phyloP scores from a whole-genome alignment of 768 basidiomycete species.

The Chlorophyllum brunneum region DNA sequence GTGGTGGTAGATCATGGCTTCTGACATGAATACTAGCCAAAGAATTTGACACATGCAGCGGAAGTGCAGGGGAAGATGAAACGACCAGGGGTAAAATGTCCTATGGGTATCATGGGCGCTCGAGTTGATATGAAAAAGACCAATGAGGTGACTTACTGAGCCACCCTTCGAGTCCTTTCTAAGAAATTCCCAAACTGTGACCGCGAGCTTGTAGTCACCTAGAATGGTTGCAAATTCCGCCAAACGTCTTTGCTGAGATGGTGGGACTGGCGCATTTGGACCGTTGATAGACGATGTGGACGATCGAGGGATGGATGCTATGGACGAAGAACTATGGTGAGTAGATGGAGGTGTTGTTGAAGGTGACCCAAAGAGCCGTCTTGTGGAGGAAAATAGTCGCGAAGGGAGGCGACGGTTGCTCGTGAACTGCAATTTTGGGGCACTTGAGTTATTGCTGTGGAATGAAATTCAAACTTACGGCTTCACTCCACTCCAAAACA shows the following conservation, averaged over 20 bases:
- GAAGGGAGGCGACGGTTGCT: slow-evolving; percentile 76
- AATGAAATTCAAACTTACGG: slow-evolving; percentile 34
- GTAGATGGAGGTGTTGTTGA: slow-evolving; percentile 42
- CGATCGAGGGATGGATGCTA: slow-evolving; percentile 34
- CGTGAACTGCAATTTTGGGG: slow-evolving; percentile 10
- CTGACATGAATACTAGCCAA: slow-evolving; percentile 44
- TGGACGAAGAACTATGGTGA: slow-evolving; percentile 37
- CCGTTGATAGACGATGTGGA: slow-evolving; percentile 28
- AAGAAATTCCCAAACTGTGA: slow-evolving; percentile 78
- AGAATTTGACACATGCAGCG: slow-evolving; percentile 59
- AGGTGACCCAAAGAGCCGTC: slow-evolving; percentile 74
- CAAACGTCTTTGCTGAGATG: slow-evolving; percentile 76
- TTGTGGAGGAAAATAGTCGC: slow-evolving; percentile 82
- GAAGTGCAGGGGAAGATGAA: slow-evolving; percentile 59
- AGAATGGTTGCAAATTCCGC: slow-evolving; percentile 95
- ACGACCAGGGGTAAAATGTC: slow-evolving; percentile 79
- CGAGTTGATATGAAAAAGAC: not conserved
- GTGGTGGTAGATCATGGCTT: slow-evolving; percentile 48
- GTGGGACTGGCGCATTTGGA: slow-evolving; percentile 29
- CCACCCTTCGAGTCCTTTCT: slow-evolving; percentile 87
- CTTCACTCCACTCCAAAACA: slow-evolving; percentile 92
- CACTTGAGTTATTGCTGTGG: not conserved
- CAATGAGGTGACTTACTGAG: slow-evolving; percentile 50
- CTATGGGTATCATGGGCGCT: slow-evolving; percentile 34
- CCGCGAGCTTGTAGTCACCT: slow-evolving; percentile 85